Conservation (phyloP, 2,329 filamentous ascomycete genomes). For the Sporothrix brunneoviolacea region DNA sequence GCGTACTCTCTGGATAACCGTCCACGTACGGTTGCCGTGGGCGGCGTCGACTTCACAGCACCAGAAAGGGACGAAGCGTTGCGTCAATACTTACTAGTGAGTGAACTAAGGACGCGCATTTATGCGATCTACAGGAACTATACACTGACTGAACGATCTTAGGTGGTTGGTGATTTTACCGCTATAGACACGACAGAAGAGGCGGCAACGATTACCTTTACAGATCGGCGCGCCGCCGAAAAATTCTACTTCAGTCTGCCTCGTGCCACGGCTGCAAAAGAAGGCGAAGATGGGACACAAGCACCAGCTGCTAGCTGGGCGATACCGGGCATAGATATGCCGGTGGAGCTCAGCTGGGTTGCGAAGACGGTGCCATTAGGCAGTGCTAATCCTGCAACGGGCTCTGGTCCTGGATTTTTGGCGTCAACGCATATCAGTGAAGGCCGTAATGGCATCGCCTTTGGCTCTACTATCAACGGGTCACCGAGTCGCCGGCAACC, state of each 20-base stretch:
- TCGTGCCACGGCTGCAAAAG: neutral
- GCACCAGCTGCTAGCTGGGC: slow-evolving; percentile 34
- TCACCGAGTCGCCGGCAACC: too few relatives aligned
- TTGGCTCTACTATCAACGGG: too few relatives aligned
- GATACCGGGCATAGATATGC: slow-evolving; percentile 56
- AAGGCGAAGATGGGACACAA: neutral
- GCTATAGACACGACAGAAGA: slow-evolving; percentile 44
- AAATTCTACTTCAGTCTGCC: slow-evolving; percentile 54
- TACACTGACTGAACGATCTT: neutral
- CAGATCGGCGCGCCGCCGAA: slow-evolving; percentile 64
- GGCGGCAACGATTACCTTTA: slow-evolving; percentile 53
- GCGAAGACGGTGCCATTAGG: slow-evolving; percentile 9
- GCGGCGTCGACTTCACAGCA: slow-evolving; percentile 56
- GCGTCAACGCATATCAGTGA: neutral
- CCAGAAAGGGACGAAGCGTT: slow-evolving; percentile 61
- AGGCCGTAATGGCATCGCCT: neutral
- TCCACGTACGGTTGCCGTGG: slow-evolving; percentile 59
- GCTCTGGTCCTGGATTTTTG: neutral
- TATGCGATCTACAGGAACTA: slow-evolving; percentile 12
- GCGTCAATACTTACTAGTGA: slow-evolving; percentile 63
- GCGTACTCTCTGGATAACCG: slow-evolving; percentile 69
- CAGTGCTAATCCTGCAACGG: neutral
- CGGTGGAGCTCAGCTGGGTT: slow-evolving; percentile 61
- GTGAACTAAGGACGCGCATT: slow-evolving; percentile 37
- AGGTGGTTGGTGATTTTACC: slow-evolving; percentile 58